phyloP scores from a whole-genome alignment of 768 basidiomycete species.

The button mushroom (Agaricus bisporus) region DNA sequence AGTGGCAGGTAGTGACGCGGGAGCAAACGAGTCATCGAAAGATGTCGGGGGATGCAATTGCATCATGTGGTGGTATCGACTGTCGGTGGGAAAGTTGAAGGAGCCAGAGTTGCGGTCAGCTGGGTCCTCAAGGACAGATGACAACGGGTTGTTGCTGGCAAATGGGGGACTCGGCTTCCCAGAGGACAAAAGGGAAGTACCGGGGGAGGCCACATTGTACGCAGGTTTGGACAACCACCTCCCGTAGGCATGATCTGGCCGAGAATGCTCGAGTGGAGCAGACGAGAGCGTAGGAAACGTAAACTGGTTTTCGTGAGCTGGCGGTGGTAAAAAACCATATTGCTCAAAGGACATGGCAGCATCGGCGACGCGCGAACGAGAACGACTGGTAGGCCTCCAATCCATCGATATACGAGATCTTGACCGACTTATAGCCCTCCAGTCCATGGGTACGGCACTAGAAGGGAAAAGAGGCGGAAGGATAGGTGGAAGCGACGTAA shows the following conservation, averaged over 20 bases:
- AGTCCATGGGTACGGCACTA: conserved; percentile 78
- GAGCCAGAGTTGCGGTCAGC: conserved; percentile 13
- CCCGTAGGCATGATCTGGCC: conserved; percentile 9
- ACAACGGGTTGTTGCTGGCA: conserved; percentile 35
- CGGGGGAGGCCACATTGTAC: conserved; percentile 34
- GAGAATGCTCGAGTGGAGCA: conserved; percentile 7
- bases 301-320: conserved; percentile 36
- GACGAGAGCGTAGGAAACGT: conserved; percentile 33
- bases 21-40: conserved; percentile 47
- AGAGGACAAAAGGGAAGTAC: conserved; percentile 35
- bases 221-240: conserved; percentile 11
- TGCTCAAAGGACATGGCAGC: conserved; percentile 44
- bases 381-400: conserved; percentile 77
- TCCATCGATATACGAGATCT: conserved; percentile 90
- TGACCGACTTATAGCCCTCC: conserved; percentile 87
- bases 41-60: conserved; percentile 24
- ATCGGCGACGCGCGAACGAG: conserved; percentile 70
- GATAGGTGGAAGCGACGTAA: conserved; percentile 6
- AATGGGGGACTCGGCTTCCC: conserved; percentile 44
- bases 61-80: conserved; percentile 21
- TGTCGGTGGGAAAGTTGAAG: conserved; percentile 11
- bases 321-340: conserved; percentile 22
- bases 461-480: conserved; percentile 2
- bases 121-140: conserved; percentile 29
- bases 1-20: conserved; percentile 69